Evolutionary conservation across 1,284 basidiomycete genomes (phyloP).

Genomic region (Xerocomus amazonicus): DNA sequence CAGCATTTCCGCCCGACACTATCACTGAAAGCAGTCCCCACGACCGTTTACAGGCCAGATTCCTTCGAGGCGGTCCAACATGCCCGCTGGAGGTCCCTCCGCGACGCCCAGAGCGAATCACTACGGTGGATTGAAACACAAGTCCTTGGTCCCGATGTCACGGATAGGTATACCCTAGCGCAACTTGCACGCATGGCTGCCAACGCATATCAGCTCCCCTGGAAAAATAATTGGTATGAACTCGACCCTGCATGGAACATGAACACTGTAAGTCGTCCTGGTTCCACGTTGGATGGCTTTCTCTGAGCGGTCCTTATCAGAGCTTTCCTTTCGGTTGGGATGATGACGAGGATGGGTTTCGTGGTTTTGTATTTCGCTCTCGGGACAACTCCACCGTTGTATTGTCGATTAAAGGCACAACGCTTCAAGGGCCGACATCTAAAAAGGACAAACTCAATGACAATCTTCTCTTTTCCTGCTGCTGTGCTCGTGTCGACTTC

Average conservation of each 20-base stretch:
- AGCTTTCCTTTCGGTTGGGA: conserved; percentile 94
- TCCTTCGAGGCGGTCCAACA: conserved; percentile 49
- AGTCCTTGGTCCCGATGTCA: conserved; percentile 66
- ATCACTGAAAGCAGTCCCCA: conserved; percentile 49
- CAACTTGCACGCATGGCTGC: conserved; percentile 88
- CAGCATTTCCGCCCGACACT: conserved; percentile 16
- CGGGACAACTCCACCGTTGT: conserved; percentile 82
- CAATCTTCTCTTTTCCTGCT: conserved; percentile 96
- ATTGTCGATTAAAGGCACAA: conserved; percentile 94
- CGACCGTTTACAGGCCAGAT: conserved; percentile 57
- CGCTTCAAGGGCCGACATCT: conserved; percentile 75
- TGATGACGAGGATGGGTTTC: conserved; percentile 73
- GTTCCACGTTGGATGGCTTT: background rate
- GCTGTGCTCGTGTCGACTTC: conserved; percentile 90
- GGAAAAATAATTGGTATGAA: conserved; percentile 79
- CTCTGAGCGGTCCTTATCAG: conserved; percentile 35
- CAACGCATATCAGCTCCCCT: conserved; percentile 81
- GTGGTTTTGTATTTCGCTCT: conserved; percentile 87
- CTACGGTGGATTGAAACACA: conserved; percentile 57
- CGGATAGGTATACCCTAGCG: conserved; percentile 77
- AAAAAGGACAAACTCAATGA: conserved; percentile 96
- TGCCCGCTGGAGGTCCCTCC: conserved; percentile 51
- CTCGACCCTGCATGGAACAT: conserved; percentile 71
- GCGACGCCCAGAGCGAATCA: conserved; percentile 44
- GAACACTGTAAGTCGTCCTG: conserved; percentile 44